Conservation (phyloP, 2,329 filamentous ascomycete species). For the Lithohypha guttulata region DNA sequence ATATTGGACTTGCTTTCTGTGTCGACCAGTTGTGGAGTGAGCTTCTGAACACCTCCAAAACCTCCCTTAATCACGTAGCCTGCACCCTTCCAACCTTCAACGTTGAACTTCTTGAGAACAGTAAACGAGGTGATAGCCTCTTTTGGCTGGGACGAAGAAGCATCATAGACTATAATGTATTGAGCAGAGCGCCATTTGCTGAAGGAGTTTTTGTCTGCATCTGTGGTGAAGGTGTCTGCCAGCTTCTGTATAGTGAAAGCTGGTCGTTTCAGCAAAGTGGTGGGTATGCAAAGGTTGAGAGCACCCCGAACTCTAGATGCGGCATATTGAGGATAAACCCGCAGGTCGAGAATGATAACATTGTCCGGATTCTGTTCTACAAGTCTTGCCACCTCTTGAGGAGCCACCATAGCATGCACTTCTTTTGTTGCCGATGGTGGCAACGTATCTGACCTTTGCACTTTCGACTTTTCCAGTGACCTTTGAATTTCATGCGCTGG, state of each 20-base stretch:
- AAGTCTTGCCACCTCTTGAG: constrained; percentile 46
- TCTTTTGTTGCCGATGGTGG: constrained; percentile 39
- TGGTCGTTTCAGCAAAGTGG: constrained; percentile 78
- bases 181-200: constrained; percentile 62
- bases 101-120: constrained; percentile 84
- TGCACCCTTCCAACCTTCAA: constrained; percentile 67
- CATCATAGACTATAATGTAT: constrained; percentile 80
- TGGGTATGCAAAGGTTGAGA: constrained; percentile 88
- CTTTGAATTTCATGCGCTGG: constrained; percentile 41
- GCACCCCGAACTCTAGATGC: constrained; percentile 66
- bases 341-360: constrained; percentile 69
- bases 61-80: constrained; percentile 71
- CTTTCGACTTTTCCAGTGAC: constrained; percentile 9
- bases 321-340: constrained; percentile 73
- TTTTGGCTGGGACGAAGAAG: constrained; percentile 61
- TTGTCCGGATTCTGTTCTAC: constrained; percentile 42
- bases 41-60: constrained; percentile 60
- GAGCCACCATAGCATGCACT: constrained; percentile 42
- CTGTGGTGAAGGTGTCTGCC: constrained; percentile 70
- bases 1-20: constrained; percentile 28
- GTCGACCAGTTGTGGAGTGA: constrained; percentile 57
- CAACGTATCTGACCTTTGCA: constrained; percentile 41
- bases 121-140: constrained; percentile 73
- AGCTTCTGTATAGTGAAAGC: constrained; percentile 85
- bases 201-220: constrained; percentile 61